A percentile compares a stretch with the other conserved stretches of the same genome.
phyloP scores from a whole-genome alignment of 495 filamentous ascomycete genomes.

The Penicillium steckii region DNA sequence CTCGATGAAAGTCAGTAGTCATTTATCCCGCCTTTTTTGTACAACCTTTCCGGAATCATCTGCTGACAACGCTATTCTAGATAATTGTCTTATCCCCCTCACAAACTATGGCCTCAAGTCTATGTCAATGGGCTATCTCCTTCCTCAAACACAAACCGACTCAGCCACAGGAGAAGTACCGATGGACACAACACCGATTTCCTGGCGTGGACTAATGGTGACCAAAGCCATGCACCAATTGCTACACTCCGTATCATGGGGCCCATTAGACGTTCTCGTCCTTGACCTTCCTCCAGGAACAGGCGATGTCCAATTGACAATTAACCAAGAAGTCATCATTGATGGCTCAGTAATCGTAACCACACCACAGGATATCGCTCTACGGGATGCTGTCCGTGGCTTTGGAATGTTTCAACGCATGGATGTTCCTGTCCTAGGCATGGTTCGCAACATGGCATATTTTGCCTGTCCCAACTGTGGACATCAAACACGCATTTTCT shows the following conservation, averaged over 20 bases:
- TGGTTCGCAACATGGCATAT: slow-evolving; percentile 93
- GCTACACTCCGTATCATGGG: slow-evolving; percentile 92
- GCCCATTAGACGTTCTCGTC: slow-evolving; percentile 76
- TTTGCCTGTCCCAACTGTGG: slow-evolving; percentile 81
- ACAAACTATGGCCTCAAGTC: slow-evolving; percentile 96
- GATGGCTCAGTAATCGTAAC: slow-evolving; percentile 89
- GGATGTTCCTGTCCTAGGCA: slow-evolving; percentile 74
- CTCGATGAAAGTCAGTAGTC: slow-evolving; percentile 56
- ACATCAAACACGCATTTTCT: slow-evolving; percentile 74
- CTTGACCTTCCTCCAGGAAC: slow-evolving; percentile 93
- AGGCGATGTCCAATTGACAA: slow-evolving; percentile 89
- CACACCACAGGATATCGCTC: slow-evolving; percentile 87
- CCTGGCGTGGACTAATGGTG: slow-evolving; percentile 96
- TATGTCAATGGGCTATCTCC: slow-evolving; percentile 97
- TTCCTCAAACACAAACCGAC: slow-evolving; percentile 42
- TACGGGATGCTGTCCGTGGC: slow-evolving; percentile 86
- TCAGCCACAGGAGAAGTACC: slow-evolving; percentile 27
- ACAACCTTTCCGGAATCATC: background rate
- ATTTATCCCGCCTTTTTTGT: background rate
- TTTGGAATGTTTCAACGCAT: slow-evolving; percentile 90
- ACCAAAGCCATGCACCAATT: slow-evolving; percentile 97
- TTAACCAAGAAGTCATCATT: slow-evolving; percentile 85
- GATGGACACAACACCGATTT: slow-evolving; percentile 74
- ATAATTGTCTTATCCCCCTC: slow-evolving; percentile 80
- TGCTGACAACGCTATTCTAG: slow-evolving; percentile 29